Percentiles rank a stretch among this genome's conserved stretches.
These are phyloP conservation scores for Backusella sp. DNA, from an alignment of 192 early-diverging fungal genomes.

Conservation along the genomic window DNA sequence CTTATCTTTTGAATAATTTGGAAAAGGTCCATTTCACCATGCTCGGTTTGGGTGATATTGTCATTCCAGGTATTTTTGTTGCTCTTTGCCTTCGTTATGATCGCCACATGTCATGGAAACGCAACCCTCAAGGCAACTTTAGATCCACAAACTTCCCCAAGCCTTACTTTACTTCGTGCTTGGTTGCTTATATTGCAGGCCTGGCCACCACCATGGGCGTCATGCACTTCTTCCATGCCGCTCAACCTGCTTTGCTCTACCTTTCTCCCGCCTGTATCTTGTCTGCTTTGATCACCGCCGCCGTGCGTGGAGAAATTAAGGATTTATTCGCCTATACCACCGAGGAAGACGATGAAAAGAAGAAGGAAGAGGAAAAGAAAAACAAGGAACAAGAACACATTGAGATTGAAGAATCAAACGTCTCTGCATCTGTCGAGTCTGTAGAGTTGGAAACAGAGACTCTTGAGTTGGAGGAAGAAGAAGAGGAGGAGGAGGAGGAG, in stretches of 20 bases:
- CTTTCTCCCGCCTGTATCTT: conserved; percentile 96
- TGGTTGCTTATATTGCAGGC: conserved; percentile 79
- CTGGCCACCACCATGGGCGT: conserved; percentile 87
- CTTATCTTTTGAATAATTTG: conserved; percentile 44
- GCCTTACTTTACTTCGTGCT: conserved; percentile 84
- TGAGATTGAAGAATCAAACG: conserved; percentile 2
- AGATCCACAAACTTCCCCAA: conserved; percentile 67
- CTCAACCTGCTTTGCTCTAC: conserved; percentile 95
- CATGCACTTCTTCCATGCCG: conserved; percentile 95
- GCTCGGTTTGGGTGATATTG: conserved; percentile 97
- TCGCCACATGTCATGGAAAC: conserved; percentile 68
- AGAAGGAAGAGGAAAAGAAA: conserved; percentile 49
- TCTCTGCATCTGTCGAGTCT: background rate
- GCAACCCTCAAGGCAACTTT: conserved; percentile 51
- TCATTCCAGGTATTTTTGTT: conserved; percentile 93
- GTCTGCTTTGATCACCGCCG: conserved; percentile 68
- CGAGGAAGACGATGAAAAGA: conserved; percentile 45
- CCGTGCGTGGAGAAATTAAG: conserved; percentile 66
- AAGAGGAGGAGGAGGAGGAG: background rate
- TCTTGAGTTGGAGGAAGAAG: conserved; percentile 12
- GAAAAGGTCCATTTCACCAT: conserved; percentile 72
- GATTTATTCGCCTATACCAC: conserved; percentile 62
- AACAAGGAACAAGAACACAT: conserved; percentile 30
- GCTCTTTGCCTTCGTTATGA: conserved; percentile 90
- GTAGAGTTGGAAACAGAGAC: background rate